Evolutionary conservation across 805 yeast genomes (phyloP), one percentile per base, ranked within the genome.

Genomic region (Starmera dryadoides): DNA sequence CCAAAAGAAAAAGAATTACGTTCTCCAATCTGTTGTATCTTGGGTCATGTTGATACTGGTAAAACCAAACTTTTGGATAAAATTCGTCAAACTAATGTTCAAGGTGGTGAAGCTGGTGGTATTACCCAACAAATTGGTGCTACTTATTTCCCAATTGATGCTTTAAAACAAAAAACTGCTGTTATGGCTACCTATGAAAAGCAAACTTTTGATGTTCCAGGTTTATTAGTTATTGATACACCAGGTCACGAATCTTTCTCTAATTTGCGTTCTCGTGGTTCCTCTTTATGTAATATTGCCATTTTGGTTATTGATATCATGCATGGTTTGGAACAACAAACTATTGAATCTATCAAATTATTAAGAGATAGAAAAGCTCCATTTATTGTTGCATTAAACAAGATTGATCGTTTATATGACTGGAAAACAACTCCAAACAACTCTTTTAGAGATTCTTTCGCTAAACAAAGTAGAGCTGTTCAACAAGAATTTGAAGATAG

Each of bases 51-150:
- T 66, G 99, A 93, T 75, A 93, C 98, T 42, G 99, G 99, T 81
- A 93, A 93, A 68, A 93, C 99, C 50, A 93, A 93, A 63, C 76
- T 93, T 49, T 74, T 93, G 62, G 99, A 93, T 62, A 93, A 93
- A 66, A 81, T 93, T 52, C 91, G 99, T 71, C 97, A 91, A 71
- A 93, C 98, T 32, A 93, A 93, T 59, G 99, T 93, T 45, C 99
- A 93, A 71, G 99, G 97, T 63, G 99, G 98, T 59, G 99, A 93
- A 71, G 99, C 99, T 40, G 99, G 99, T 72, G 99, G 99, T 72
- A 93, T 93, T 63, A 93, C 99, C 48, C 99, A 93, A 75, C 99
- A 93, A 69, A 93, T 93, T 60, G 99, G 99, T 78, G 99, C 99
- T 41, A 93, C 99, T 18, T 93, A 93, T 63, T 93, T 93, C 86